Base-by-base conservation (phyloP, 371 early-diverging fungal species). In the Furculomyces boomerangus region DNA sequence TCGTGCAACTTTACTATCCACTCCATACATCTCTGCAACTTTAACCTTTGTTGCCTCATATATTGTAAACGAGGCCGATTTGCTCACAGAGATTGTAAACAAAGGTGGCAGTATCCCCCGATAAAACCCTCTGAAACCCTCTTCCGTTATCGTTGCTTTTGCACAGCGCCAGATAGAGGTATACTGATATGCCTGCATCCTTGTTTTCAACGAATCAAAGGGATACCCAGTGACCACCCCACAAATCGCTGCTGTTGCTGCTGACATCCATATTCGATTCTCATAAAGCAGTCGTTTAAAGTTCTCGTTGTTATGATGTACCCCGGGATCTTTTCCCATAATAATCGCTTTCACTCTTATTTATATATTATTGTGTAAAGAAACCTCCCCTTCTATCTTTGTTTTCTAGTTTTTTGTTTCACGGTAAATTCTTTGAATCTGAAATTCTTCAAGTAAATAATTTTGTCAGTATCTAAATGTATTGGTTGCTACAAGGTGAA, bases 171-270 rank as follows among this genome's bases (percentile, higher is more conserved):
- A 57, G 39, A 87, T 71, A 13, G 80, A 79, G 28, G 64, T 62
- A 59, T 82, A 87, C 30, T 78, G 67, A 53, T 80, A 76, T 1
- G 85, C 83, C 65, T 87, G 87, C 84, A 85, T 83, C 48, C 87
- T 67, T 24, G 84, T 84, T 62, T 86, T 86, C 29, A 86, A 67
- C 16, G 83, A 81, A 60, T 86, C 86, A 66, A 86, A 84, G 74
- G 68, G 68, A 43, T 67, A 68, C 25, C 68, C 68, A 22, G 59
- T 62, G 24, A 66, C 57, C 52, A 63, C 61, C 1, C 68, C 68
- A 2, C 62, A 54, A 30, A 66, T 60, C 7, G 68, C 68, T 10
- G 68, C 68, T 2, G 67, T 59, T 30, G 64, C 54, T 26, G 68
- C 68, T n/a, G 68, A 57, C 8, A 59, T 60, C 47, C 58, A 56